Base-by-base conservation (phyloP, 2,329 filamentous ascomycete genomes). In the Pyrenochaeta sp. region DNA sequence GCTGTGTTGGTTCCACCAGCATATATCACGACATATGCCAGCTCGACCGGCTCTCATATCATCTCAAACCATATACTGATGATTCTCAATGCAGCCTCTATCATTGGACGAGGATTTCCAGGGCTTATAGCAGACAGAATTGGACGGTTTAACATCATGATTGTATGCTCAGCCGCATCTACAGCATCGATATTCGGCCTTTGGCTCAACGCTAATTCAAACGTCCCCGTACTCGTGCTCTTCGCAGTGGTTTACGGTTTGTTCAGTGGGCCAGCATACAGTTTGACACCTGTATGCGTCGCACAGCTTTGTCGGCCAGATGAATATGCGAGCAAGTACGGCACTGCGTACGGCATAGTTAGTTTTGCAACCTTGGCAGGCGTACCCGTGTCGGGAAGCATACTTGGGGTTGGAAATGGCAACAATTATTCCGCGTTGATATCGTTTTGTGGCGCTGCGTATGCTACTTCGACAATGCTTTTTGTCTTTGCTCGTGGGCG, bases 381-480 rank as follows among this genome's bases (percentile, higher is more conserved):
- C 6, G 78, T 77, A 0, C 79, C 79, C 0, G 77, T 81, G 29
- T 74, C 73, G 9, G 79, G 79, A 15, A 74, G 74, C 6, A 78
- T 81, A 32, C 39, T 81, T 43, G 63, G 63, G 28, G 58, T 61
- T n/a, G 73, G 72, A 9, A 63, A 72, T 11, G 56, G 56, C 7
- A 41, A 46, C 5, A 42, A 42, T 17, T 68, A 61, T 15, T 2
- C 13, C 1, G 38, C 41, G 10, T 23, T 44, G n/a, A 38, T 44
- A 4, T 9, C 28, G 3, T 44, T 44, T n/a, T 37, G 41, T 28
- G 41, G 41, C n/a, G 41, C 26, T 29, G 24, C 40, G 7, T 42
- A 42, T 31, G 31, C 40, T 19, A 26, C 21, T 21, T 36, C 40
- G 24, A 42, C 40, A 7, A 14, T 24, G 9, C 15, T 42, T 2